Evolutionary conservation across 352 stramenopile genomes (phyloP).

Genomic region (Globisporangium polare): DNA sequence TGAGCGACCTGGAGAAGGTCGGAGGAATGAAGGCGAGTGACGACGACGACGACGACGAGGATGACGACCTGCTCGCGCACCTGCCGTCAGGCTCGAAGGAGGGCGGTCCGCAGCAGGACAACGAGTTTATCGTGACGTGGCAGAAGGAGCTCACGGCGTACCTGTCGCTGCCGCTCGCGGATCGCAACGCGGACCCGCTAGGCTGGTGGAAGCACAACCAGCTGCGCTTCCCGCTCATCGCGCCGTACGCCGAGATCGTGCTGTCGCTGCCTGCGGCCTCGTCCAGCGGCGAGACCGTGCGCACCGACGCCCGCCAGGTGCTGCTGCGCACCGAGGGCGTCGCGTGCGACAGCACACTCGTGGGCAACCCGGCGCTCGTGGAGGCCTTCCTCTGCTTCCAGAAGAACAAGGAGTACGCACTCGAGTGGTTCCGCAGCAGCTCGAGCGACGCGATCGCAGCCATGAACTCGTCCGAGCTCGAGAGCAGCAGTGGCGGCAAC

Average conservation of each 20-base stretch:
- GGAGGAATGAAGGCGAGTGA: conserved; percentile 7
- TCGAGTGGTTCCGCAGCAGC: conserved; percentile 73
- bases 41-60: conserved; percentile 54
- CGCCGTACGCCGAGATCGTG: conserved; percentile 72
- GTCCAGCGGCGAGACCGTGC: conserved; percentile 52
- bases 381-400: conserved; percentile 80
- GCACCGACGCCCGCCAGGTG: conserved; percentile 44
- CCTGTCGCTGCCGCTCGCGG: conserved; percentile 62
- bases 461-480: conserved; percentile 23
- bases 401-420: conserved; percentile 70
- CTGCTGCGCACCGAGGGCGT: conserved; percentile 54
- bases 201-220: conserved; percentile 79
- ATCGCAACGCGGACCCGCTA: conserved; percentile 72
- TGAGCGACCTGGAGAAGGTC: conserved; percentile 22
- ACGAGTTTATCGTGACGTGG: conserved; percentile 60
- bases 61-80: conserved; percentile 67
- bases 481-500: conserved; percentile 16
- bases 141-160: conserved; percentile 75
- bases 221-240: conserved; percentile 71
- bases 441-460: conserved; percentile 20
- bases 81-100: conserved; percentile 58
- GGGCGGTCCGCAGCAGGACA: conserved; percentile 27
- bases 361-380: conserved; percentile 47
- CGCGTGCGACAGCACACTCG: conserved; percentile 35
- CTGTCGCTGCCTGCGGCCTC: conserved; percentile 60